Evolutionary conservation across 306 rosid species (phyloP).

Genomic region (Quercus variabilis): DNA sequence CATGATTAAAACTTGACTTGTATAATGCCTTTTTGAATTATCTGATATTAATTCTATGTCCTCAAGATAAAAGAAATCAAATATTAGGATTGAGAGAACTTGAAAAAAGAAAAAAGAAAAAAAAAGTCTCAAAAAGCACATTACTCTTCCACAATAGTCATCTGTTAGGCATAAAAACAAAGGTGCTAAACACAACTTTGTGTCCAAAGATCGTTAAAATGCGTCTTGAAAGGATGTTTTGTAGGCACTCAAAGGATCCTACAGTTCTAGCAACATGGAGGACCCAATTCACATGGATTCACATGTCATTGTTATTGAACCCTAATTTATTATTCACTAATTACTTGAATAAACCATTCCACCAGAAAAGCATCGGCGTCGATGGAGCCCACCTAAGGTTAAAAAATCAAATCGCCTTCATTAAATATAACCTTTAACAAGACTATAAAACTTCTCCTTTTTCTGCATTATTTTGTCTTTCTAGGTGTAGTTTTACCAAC

Average conservation of each 20-base stretch:
- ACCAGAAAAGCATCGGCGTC: constrained; percentile 31
- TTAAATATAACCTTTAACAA: constrained; percentile 30
- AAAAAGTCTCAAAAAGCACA: no score
- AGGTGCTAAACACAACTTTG: background rate
- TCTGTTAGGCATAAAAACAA: background rate
- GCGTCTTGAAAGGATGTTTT: constrained; percentile 17
- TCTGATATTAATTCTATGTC: no score
- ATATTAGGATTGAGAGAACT: no score
- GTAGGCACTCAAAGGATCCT: constrained; percentile 24
- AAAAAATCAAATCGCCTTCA: constrained; percentile 28
- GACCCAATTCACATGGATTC: constrained; percentile 68
- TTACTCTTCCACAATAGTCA: no score
- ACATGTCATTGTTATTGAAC: constrained; percentile 46
- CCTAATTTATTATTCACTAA: constrained; percentile 29
- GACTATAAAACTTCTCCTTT: constrained; percentile 31
- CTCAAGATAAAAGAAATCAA: no score
- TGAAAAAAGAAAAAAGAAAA: no score
- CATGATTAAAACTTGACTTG: no score
- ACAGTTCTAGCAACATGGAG: constrained; percentile 39
- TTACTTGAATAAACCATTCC: constrained; percentile 26
- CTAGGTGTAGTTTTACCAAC: constrained; percentile 21
- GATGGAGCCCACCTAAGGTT: constrained; percentile 36
- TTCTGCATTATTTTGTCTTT: constrained; percentile 7
- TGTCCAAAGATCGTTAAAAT: background rate
- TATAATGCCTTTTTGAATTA: no score